Percentiles rank a stretch among this genome's conserved stretches.
These are phyloP conservation scores for Cercospora sp. DNA, from an alignment of 2,329 filamentous ascomycete genomes.

Conservation along the genomic window DNA sequence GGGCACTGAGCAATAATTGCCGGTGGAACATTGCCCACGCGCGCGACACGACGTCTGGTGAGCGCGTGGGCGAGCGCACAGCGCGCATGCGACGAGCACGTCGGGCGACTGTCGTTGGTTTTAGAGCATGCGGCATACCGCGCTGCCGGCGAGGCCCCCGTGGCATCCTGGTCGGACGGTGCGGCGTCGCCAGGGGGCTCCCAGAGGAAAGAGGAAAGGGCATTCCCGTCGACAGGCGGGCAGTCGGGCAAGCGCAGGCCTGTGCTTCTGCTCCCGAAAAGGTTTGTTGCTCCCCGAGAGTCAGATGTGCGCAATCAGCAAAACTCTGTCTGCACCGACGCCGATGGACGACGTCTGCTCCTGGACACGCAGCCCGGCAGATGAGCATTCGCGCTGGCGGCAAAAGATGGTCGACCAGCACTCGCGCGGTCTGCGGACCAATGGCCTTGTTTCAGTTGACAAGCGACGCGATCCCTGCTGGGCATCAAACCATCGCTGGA, in stretches of 20 bases:
- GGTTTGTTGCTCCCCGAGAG: conserved; percentile 2
- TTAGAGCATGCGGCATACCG: conserved; percentile 3
- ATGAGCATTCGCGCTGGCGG: background rate
- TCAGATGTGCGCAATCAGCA: conserved; percentile 5
- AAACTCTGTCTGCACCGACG: background rate
- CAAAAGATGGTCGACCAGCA: background rate
- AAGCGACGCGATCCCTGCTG: conserved; percentile 25
- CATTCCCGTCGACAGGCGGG: background rate
- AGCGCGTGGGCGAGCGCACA: conserved; percentile 2
- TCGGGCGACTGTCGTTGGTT: background rate
- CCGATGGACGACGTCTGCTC: background rate
- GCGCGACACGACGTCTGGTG: background rate
- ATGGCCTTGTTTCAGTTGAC: conserved; percentile 9
- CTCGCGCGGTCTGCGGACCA: background rate
- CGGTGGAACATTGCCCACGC: background rate
- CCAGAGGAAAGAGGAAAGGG: background rate
- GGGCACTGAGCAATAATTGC: background rate
- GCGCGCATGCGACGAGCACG: background rate
- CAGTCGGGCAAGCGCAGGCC: background rate
- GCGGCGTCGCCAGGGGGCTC: background rate
- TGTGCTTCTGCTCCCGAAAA: background rate
- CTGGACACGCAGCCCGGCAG: background rate
- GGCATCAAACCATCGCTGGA: conserved; percentile 25
- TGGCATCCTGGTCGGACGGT: background rate
- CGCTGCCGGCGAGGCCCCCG: conserved; percentile 2